A percentile compares a stretch with the other conserved stretches of the same genome.
Evolutionary conservation across 2,329 filamentous ascomycete genomes (phyloP).

Genomic region (Ascochyta clinopodiicola): DNA sequence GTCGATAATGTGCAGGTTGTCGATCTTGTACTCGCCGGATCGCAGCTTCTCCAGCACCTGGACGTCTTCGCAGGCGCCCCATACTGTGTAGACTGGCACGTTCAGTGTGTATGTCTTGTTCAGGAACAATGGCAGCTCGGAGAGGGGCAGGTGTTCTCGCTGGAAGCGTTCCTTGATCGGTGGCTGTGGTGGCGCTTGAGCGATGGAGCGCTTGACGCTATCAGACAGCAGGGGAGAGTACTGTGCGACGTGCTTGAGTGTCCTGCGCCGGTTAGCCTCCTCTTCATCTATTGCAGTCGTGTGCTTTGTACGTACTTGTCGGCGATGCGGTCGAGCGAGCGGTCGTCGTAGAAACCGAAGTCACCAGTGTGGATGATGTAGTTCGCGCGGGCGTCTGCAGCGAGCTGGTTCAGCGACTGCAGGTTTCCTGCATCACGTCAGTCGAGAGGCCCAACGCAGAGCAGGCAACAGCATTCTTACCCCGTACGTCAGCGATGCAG

Average conservation of each 20-base stretch:
- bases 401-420: slow-evolving; percentile 93
- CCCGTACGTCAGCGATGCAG: slow-evolving; percentile 61
- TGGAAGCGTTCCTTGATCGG: slow-evolving; percentile 83
- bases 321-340: slow-evolving; percentile 93
- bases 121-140: slow-evolving; percentile 88
- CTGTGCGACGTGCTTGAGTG: slow-evolving; percentile 96
- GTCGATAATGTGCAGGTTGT: slow-evolving; percentile 97
- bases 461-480: slow-evolving; percentile 35
- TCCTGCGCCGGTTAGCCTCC: slow-evolving; percentile 62
- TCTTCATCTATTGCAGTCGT: background rate
- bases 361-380: slow-evolving; percentile 99
- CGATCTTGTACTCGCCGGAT: slow-evolving; percentile 96
- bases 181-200: slow-evolving; percentile 69
- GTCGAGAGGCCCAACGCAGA: background rate
- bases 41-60: slow-evolving; percentile 96
- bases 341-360: slow-evolving; percentile 98
- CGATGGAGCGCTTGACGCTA: slow-evolving; percentile 69
- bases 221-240: slow-evolving; percentile 95
- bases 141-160: slow-evolving; percentile 83
- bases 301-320: slow-evolving; percentile 76
- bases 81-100: slow-evolving; percentile 97
- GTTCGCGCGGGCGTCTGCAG: slow-evolving; percentile 91
- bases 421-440: slow-evolving; percentile 75
- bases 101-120: slow-evolving; percentile 89
- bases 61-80: slow-evolving; percentile 98